A percentile compares a stretch with the other conserved stretches of the same genome.
Evolutionary conservation across 768 basidiomycete species (phyloP).

Genomic region (Lentinula raphanica): DNA sequence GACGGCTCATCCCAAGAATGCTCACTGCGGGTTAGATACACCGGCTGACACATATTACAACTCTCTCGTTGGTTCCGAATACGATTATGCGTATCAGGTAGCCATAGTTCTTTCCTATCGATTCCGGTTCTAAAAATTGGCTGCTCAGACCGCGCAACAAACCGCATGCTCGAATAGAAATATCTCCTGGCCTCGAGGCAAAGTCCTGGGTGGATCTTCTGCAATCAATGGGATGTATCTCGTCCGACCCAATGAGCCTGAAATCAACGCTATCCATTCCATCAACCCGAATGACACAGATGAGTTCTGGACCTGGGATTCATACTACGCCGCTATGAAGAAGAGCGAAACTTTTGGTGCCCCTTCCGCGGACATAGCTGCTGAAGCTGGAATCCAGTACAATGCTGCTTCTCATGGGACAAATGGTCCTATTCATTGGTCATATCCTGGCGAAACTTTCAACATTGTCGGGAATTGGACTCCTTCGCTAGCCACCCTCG

Average conservation of each 20-base stretch:
- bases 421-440: conserved; percentile 33
- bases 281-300: conserved; percentile 30
- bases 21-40: conserved; percentile 29
- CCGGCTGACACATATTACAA: conserved; percentile 50
- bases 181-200: conserved; percentile 58
- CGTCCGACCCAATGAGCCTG: conserved; percentile 45
- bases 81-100: conserved; percentile 50
- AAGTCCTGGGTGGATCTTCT: conserved; percentile 64
- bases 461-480: conserved; percentile 39
- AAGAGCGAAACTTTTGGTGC: conserved; percentile 49
- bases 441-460: conserved; percentile 25
- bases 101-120: background rate
- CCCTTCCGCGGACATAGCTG: conserved; percentile 32
- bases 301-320: conserved; percentile 39
- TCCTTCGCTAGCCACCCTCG: conserved; percentile 28
- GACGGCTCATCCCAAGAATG: background rate
- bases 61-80: conserved; percentile 39
- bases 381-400: conserved; percentile 35
- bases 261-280: conserved; percentile 37
- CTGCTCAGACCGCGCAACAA: conserved; percentile 36
- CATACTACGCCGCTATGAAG: conserved; percentile 35
- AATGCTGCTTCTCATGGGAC: conserved; percentile 40
- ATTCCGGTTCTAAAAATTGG: background rate
- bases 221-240: conserved; percentile 70
- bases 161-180: conserved; percentile 34